Percentiles rank a stretch among this genome's conserved stretches.
Conservation (phyloP, 306 rosid genomes). For the Albizia julibrissin region DNA sequence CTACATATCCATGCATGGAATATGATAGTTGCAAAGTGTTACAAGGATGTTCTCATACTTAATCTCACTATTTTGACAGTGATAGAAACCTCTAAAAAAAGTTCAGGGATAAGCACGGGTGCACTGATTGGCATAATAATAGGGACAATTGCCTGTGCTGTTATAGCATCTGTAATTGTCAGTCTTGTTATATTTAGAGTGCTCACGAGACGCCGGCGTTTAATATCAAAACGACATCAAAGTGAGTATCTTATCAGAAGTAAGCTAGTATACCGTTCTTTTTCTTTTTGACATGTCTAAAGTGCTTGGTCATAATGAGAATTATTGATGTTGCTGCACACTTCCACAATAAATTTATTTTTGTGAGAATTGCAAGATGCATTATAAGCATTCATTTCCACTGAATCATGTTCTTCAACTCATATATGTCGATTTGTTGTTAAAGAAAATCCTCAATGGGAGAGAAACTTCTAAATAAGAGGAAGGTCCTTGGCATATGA, state of each 20-base stretch:
- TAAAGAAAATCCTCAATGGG: background rate
- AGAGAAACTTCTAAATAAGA: background rate
- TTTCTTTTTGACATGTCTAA: background rate
- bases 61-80: slow-evolving; percentile 47
- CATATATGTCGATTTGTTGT: background rate
- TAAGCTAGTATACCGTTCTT: background rate
- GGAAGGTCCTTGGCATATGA: background rate
- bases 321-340: background rate
- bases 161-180: slow-evolving; percentile 58
- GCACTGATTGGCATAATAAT: slow-evolving; percentile 69
- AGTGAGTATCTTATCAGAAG: slow-evolving; percentile 57
- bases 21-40: background rate
- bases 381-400: background rate
- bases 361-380: background rate
- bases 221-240: slow-evolving; percentile 52
- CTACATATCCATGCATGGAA: background rate
- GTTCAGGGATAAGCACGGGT: slow-evolving; percentile 67
- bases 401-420: background rate
- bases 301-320: background rate
- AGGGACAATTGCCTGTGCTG: slow-evolving; percentile 68
- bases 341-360: background rate
- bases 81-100: slow-evolving; percentile 20
- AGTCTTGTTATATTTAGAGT: slow-evolving; percentile 56
- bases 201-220: slow-evolving; percentile 34
- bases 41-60: slow-evolving; percentile 10